Base-by-base conservation (phyloP, 1,284 basidiomycete species). In the Butyriboletus appendiculatus region DNA sequence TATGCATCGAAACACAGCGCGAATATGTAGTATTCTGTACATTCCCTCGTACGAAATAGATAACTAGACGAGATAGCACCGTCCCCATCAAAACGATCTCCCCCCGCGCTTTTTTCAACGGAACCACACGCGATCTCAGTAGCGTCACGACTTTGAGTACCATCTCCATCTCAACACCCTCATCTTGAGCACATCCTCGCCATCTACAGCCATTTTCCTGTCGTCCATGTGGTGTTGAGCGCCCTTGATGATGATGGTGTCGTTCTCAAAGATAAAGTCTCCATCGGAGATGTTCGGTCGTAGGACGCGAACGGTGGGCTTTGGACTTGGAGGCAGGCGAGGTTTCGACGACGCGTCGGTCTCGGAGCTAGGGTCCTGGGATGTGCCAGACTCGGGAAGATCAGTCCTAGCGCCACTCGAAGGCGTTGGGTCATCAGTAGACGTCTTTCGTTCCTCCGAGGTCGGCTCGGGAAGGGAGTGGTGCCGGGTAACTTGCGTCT, bases 111-210 rank as follows among this genome's bases (percentile, higher is more conserved):
- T 8, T 22, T 34, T n/a, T 24, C 22, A 9, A 30, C 26, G 48
- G 49, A 15, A 24, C 14, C 32, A 9, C 3, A 15, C 11, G 11
- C 32, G 34, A 38, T 34, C 57, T 37, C 30, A 40, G 22, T 41
- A 26, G 24, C 37, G 40, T 57, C 53, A 58, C 8, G 43, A n/a
- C n/a, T 18, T 41, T 7, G 20, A n/a, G 41, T 59, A 47, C 65
- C 68, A 67, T 33, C 63, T 42, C 68, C 65, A 67, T 42, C 65
- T 56, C 37, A 64, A 44, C 48, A 69, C 68, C 52, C 56, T 55
- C 45, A 70, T 52, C 39, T 50, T 43, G 20, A 70, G 28, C 14
- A 43, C 37, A 18, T 50, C 34, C 15, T 33, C 34, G 12, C 39
- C 55, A 18, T 66, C 64, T 0, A 64, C 45, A 1, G 18, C 45